Evolutionary conservation across 176 grass and related monocot species (phyloP), one percentile per base, ranked within the genome.

Genomic region (Carex kokanica): DNA sequence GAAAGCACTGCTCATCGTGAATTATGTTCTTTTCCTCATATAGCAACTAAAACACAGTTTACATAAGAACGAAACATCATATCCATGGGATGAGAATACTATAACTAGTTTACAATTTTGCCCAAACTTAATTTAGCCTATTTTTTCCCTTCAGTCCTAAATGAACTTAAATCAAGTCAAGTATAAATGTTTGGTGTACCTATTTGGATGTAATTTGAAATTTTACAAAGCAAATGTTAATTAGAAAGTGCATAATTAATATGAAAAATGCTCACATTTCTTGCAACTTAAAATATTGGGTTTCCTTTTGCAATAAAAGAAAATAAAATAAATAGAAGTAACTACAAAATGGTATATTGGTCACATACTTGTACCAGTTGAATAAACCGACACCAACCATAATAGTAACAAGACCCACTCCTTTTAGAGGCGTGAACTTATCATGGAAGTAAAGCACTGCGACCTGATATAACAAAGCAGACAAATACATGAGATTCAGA

Each of bases 381-480:
- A 99, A 99, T 88, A 99, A 90, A 79, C 96, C 83, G 83, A 99
- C 93, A 69, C 96, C 96, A 83, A 93, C 51, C 93, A 99, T 91
- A 85, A 93, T 95, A 34, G 91, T 99, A 77, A 87, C 54, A 77
- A 99, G 96, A 78, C 96, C 96, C 81, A 75, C 5, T 38, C 91
- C 96, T 85, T 99, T 99, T 70, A 95, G 85, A 87, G 85, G 91
- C 51, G 93, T 95, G 88, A 99, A 99, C 43, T 88, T 73, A 78
- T 99, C 96, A 70, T 99, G 96, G 82, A 95, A 99, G 83, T 99
- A 99, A 88, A 99, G 93, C 57, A 99, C 96, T 15, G 96, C 96
- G 67, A 95, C 96, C 96, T 99, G 93, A 89, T 88, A 88, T 25
- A 58, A 45, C 65, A 85, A 83, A 66, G 73, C 23, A 80, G 63